Evolutionary conservation across 305 asterid species (phyloP), one percentile per base, ranked within the genome.

Genomic region (Solanum hybrid): DNA sequence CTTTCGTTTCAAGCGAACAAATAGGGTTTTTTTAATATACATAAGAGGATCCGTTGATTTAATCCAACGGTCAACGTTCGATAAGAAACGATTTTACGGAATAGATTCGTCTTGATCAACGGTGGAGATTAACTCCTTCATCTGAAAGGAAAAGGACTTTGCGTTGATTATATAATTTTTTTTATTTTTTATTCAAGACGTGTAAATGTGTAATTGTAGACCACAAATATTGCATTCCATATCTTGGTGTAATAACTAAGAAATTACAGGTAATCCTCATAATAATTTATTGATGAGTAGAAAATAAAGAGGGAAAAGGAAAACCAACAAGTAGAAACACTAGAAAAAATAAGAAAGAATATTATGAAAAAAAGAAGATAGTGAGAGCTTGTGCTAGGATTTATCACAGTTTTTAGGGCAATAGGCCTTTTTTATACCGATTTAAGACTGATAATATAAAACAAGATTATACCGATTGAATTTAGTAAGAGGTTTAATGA

Each of bases 41-140:
- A 71, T 64, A 79, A 22, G 85, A 87, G 90, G 29, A 42, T 71
- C 73, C 9, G 60, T 88, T 51, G 91, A 89, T 89, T 84, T 88
- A 89, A 92, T 94, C 94, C 17, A 11, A 95, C 94, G 95, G 93
- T 81, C 56, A 5, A 2, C 5, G n/a, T 90, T 38, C 40, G 60
- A 36, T 26, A 26, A 20, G 42, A 12, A 38, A n/a, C 26, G 71
- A 82, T 82, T 82, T 88, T 38, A 29, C 36, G 2, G 34, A 66
- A 36, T 79, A 20, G 64, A 78, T 27, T 51, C 11, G 82, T 35
- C 22, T 79, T 51, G 3, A 71, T 22, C 14, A 36, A 90, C 85
- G 90, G 90, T 89, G 8, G 29, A 78, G 79, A 84, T 82, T 46
- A 84, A 84, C 46, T 87, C 66, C 78, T 80, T 75, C 75, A 66